Conservation (phyloP, 192 early-diverging fungal genomes). For the Podila horticola region DNA sequence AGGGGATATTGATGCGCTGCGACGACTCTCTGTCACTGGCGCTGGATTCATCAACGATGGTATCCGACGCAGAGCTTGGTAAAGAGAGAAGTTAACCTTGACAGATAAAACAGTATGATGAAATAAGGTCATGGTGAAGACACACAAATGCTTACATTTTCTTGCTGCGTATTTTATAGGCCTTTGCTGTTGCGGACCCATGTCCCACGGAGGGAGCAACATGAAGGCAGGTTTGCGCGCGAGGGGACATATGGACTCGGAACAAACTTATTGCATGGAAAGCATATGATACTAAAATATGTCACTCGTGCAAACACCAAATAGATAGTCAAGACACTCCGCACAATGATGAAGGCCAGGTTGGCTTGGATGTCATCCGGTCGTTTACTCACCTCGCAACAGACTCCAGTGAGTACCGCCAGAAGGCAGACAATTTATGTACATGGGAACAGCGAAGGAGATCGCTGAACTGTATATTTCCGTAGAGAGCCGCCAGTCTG, state of each 20-base stretch:
- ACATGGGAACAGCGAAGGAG: background rate
- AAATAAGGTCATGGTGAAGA: background rate
- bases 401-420: slow-evolving; percentile 25
- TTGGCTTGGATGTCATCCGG: slow-evolving; percentile 56
- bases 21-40: slow-evolving; percentile 40
- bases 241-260: background rate
- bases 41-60: slow-evolving; percentile 60
- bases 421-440: background rate
- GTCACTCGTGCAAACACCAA: background rate
- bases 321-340: slow-evolving; percentile 2
- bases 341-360: slow-evolving; percentile 63
- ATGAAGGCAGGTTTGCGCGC: background rate
- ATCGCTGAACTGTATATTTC: background rate
- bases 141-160: no score
- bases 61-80: slow-evolving; percentile 60
- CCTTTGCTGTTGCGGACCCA: slow-evolving; percentile 54
- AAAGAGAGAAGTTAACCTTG: no score
- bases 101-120: background rate
- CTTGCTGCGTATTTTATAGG: slow-evolving; percentile 19
- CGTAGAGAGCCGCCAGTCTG: slow-evolving; percentile 21
- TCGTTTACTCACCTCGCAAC: slow-evolving; percentile 56
- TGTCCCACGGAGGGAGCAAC: slow-evolving; percentile 13
- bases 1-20: slow-evolving; percentile 22
- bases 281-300: no score
- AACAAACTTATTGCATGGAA: no score